Evolutionary conservation across 495 filamentous ascomycete genomes (phyloP).

Genomic region (Hypomontagnella monticulosa): DNA sequence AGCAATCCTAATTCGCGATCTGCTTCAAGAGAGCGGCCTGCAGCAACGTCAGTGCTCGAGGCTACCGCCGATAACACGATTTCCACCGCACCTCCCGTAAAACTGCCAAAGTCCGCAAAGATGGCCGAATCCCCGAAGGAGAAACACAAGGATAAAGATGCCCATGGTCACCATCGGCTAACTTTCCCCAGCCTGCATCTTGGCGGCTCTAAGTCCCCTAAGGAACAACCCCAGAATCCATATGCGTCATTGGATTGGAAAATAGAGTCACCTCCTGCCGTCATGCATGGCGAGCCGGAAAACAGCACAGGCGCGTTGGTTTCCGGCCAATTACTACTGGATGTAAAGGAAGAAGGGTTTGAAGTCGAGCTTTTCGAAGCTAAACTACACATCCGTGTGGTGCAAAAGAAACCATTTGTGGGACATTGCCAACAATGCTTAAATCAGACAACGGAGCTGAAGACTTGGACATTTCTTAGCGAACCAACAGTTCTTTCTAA

Average conservation of each 20-base stretch:
- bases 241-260: constrained; percentile 73
- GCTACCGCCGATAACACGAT: constrained; percentile 42
- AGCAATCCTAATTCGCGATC: constrained; percentile 35
- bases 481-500: constrained; percentile 69
- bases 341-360: constrained; percentile 69
- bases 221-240: constrained; percentile 51
- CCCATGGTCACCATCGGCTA: constrained; percentile 55
- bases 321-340: constrained; percentile 82
- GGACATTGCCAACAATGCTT: constrained; percentile 80
- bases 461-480: constrained; percentile 79
- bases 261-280: constrained; percentile 89
- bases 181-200: constrained; percentile 60
- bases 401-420: constrained; percentile 81
- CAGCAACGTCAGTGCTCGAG: constrained; percentile 48
- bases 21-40: constrained; percentile 40
- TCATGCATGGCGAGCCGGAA: constrained; percentile 79
- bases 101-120: constrained; percentile 9
- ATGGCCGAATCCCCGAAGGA: constrained; percentile 45
- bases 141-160: constrained; percentile 53
- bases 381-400: constrained; percentile 69
- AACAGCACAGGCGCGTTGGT: constrained; percentile 87
- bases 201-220: constrained; percentile 52
- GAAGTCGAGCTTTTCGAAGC: constrained; percentile 77
- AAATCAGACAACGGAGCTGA: constrained; percentile 73
- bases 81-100: constrained; percentile 40